phyloP scores from a whole-genome alignment of 2,329 filamentous ascomycete species.

The Neoscytalidium dimidiatum region DNA sequence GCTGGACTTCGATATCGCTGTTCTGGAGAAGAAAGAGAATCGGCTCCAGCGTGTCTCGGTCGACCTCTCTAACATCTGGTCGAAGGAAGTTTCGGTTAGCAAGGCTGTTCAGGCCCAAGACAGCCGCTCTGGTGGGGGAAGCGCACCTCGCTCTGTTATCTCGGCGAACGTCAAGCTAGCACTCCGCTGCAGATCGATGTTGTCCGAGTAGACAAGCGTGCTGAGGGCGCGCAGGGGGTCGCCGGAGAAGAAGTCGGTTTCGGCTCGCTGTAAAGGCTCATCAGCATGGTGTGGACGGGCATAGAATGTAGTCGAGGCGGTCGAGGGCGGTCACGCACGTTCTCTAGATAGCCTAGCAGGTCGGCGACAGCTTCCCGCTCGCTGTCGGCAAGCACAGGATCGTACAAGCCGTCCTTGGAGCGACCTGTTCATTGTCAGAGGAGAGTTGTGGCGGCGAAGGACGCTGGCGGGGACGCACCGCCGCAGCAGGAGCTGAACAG shows the following conservation, averaged over 20 bases:
- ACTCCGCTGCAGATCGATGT: conserved; percentile 95
- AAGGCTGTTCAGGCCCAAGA: conserved; percentile 1
- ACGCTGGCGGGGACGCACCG: conserved; percentile 29
- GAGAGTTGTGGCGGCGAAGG: conserved; percentile 19
- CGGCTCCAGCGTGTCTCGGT: conserved; percentile 90
- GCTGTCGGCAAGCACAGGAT: conserved; percentile 80
- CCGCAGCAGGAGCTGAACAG: conserved; percentile 41
- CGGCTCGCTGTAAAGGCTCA: conserved; percentile 68
- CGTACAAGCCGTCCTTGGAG: conserved; percentile 49
- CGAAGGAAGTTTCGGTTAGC: conserved; percentile 22
- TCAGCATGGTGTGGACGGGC: conserved; percentile 22
- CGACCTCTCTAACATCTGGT: conserved; percentile 94
- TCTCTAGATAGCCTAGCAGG: conserved; percentile 92
- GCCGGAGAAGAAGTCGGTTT: conserved; percentile 98
- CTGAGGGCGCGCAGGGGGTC: conserved; percentile 91
- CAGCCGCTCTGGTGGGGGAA: conserved; percentile 12
- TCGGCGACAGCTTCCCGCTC: conserved; percentile 97
- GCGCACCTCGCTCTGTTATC: conserved; percentile 94
- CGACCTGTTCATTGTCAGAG: conserved; percentile 39
- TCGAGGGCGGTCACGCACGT: conserved; percentile 63
- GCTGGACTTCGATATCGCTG: conserved; percentile 93
- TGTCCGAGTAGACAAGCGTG: conserved; percentile 97
- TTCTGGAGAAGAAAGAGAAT: conserved; percentile 95
- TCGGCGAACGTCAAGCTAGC: conserved; percentile 98
- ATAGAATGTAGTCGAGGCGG: not conserved